phyloP scores from a whole-genome alignment of 257 asterid genomes.

The Paraleonurus japonicus region DNA sequence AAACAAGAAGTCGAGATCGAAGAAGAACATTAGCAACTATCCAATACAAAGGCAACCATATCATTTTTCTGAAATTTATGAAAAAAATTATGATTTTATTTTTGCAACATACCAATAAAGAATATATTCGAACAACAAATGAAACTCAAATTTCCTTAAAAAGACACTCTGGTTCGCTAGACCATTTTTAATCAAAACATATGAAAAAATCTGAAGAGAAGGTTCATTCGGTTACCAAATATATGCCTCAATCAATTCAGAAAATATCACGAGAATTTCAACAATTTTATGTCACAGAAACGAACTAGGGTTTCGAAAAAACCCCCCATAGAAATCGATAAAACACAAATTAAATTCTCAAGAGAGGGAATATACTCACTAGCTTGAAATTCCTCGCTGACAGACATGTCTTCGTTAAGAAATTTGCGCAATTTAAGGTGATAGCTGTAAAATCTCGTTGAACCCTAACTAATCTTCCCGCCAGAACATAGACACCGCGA shows the following conservation, averaged over 20 bases:
- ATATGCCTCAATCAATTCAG: not conserved
- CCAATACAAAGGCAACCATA: not conserved
- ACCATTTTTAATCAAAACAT: not conserved
- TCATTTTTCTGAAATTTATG: not conserved
- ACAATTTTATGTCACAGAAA: conserved; percentile 1
- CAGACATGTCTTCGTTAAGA: conserved; percentile 44
- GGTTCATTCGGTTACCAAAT: not conserved
- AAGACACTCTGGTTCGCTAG: not conserved
- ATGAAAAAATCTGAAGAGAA: not conserved
- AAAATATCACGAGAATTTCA: not conserved
- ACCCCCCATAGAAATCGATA: not conserved
- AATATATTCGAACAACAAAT: not conserved
- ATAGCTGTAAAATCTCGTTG: not conserved
- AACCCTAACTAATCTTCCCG: conserved; percentile 45
- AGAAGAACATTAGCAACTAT: conserved; percentile 18
- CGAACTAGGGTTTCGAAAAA: conserved; percentile 27
- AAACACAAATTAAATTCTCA: not conserved
- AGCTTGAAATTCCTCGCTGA: conserved; percentile 85
- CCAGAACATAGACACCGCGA: conserved; percentile 20
- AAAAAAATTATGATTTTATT: not conserved
- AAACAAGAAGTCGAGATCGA: conserved; percentile 2
- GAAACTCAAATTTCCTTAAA: not conserved
- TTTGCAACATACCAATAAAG: not conserved
- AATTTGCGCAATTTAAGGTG: conserved; percentile 2
- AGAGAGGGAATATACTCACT: conserved; percentile 40